These are phyloP conservation scores for Teratosphaeriaceae sp. DNA, from an alignment of 2,329 filamentous ascomycete genomes.

Conservation along the genomic window DNA sequence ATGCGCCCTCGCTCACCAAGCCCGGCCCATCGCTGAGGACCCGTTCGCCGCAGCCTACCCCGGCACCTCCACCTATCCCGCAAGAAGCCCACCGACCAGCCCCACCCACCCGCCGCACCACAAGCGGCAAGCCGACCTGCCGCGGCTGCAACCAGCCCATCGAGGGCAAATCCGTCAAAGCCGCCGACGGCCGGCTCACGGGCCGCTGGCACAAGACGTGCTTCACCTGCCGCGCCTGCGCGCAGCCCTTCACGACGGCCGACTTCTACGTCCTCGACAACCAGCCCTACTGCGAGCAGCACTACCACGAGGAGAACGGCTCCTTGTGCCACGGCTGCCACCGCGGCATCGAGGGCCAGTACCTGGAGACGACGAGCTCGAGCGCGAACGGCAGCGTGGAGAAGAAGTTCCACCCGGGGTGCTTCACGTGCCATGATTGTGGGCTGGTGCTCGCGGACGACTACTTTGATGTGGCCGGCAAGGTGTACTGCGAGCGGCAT, in stretches of 20 bases:
- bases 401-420: conserved; percentile 79
- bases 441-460: conserved; percentile 67
- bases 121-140: conserved; percentile 61
- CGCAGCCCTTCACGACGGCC: conserved; percentile 71
- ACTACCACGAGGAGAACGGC: conserved; percentile 88
- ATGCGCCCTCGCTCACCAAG: background rate
- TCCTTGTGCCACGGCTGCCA: conserved; percentile 77
- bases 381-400: conserved; percentile 31
- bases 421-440: conserved; percentile 80
- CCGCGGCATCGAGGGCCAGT: conserved; percentile 85
- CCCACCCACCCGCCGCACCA: conserved; percentile 33
- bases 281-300: conserved; percentile 79
- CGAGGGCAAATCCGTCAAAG: conserved; percentile 85
- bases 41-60: conserved; percentile 6
- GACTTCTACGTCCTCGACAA: conserved; percentile 91
- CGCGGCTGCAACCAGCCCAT: conserved; percentile 75
- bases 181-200: conserved; percentile 82
- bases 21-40: background rate
- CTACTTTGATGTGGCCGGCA: conserved; percentile 82
- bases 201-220: conserved; percentile 93
- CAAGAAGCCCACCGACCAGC: conserved; percentile 5
- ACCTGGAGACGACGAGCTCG: conserved; percentile 61
- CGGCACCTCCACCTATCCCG: conserved; percentile 14
- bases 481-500: conserved; percentile 80
- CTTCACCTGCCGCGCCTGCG: conserved; percentile 85